Evolutionary conservation across 176 grass and related monocot genomes (phyloP).

Genomic region (Melocanna baccifera): DNA sequence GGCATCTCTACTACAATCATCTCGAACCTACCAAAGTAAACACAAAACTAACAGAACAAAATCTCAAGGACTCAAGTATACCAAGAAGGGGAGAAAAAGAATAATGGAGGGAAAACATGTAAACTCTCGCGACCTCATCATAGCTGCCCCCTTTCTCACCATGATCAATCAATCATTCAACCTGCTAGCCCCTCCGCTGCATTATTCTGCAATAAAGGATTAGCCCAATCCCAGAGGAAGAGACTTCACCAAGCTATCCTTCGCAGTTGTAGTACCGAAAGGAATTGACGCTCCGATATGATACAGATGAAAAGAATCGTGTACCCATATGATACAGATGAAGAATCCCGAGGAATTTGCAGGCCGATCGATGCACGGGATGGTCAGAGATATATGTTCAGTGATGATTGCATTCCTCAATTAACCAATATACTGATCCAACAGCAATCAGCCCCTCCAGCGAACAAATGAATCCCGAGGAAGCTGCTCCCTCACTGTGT

Average conservation of each 20-base stretch:
- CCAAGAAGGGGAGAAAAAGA: conserved; percentile 21
- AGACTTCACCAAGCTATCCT: conserved; percentile 33
- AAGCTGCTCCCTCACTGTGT: not conserved
- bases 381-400: conserved; percentile 26
- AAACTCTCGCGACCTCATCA: conserved; percentile 17
- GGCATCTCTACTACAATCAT: conserved; percentile 56
- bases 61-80: conserved; percentile 38
- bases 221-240: conserved; percentile 30
- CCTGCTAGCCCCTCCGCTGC: conserved; percentile 19
- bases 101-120: conserved; percentile 38
- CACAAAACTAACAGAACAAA: conserved; percentile 57
- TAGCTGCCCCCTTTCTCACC: conserved; percentile 15
- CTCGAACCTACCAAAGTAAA: conserved; percentile 42
- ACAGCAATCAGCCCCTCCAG: conserved; percentile 24
- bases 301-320: conserved; percentile 67
- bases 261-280: conserved; percentile 33
- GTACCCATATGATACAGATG: conserved; percentile 57
- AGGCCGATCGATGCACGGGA: conserved; percentile 20
- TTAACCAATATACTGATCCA: conserved; percentile 32
- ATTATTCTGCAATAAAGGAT: conserved; percentile 28
- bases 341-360: conserved; percentile 34
- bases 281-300: conserved; percentile 56
- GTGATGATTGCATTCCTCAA: conserved; percentile 23
- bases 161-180: conserved; percentile 15
- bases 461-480: conserved; percentile 34